Evolutionary conservation across 2,329 filamentous ascomycete species (phyloP).

Genomic region (Cordyceps javanica): DNA sequence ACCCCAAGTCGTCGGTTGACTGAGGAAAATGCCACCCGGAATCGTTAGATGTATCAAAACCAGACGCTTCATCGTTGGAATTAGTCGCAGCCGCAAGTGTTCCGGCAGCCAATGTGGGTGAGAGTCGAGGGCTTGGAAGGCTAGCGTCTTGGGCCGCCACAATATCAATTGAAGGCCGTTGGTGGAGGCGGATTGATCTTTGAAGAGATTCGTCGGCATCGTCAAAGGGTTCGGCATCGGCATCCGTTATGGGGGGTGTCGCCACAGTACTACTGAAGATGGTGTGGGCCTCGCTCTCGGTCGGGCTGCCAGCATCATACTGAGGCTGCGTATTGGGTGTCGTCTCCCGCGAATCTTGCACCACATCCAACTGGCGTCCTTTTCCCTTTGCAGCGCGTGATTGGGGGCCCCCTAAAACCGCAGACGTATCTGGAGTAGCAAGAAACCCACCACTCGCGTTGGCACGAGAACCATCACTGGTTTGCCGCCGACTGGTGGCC

Average conservation of each 20-base stretch:
- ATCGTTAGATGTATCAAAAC: slow-evolving; percentile 24
- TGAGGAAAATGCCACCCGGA: slow-evolving; percentile 38
- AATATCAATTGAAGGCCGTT: slow-evolving; percentile 56
- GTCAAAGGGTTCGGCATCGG: slow-evolving; percentile 57
- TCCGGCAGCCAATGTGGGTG: slow-evolving; percentile 76
- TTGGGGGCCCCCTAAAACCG: slow-evolving; percentile 26
- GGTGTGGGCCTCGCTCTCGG: slow-evolving; percentile 50
- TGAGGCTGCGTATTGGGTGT: slow-evolving; percentile 32
- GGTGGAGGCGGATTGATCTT: slow-evolving; percentile 40
- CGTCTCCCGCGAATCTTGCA: slow-evolving; percentile 40
- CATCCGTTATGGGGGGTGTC: slow-evolving; percentile 70
- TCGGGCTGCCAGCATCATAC: slow-evolving; percentile 46
- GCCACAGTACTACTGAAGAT: slow-evolving; percentile 60
- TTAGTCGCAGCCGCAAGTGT: slow-evolving; percentile 44
- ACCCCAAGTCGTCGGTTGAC: slow-evolving; percentile 26
- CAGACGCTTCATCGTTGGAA: slow-evolving; percentile 30
- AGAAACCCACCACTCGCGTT: slow-evolving; percentile 27
- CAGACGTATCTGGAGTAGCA: slow-evolving; percentile 54
- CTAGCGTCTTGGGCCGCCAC: slow-evolving; percentile 79
- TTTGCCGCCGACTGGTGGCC: slow-evolving; percentile 7
- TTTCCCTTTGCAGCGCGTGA: slow-evolving; percentile 35
- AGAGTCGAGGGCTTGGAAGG: slow-evolving; percentile 88
- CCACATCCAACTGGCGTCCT: slow-evolving; percentile 34
- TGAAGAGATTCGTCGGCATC: slow-evolving; percentile 45
- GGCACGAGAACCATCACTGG: slow-evolving; percentile 6